Evolutionary conservation across 768 basidiomycete genomes (phyloP), one percentile per base, ranked within the genome.

Genomic region (Trametes sanguinea): DNA sequence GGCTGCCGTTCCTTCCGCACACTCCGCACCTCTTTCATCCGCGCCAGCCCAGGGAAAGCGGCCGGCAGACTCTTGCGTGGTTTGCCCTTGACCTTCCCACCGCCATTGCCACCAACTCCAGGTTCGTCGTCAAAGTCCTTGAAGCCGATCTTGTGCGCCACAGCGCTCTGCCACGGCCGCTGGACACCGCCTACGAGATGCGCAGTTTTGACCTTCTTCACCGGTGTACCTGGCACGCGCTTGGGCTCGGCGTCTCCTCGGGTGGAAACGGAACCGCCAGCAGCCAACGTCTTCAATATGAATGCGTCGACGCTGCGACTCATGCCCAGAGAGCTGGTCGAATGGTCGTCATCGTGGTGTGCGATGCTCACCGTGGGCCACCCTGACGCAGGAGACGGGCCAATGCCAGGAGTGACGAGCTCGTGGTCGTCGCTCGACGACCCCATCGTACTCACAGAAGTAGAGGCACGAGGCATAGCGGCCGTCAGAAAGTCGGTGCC

Each of bases 81-180:
- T 17, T 85, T 85, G 37, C 73, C 77, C 71, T 82, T 83, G 37
- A 72, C 76, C 64, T 81, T 81, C 33, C 69, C 70, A 1, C 62
- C 22, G 22, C 22, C 22, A 22, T 22, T 22, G 22, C 22, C 68
- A 5, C 63, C 69, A 65, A 76, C 80, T 30, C 74, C 75, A 27
- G 61, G 30, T 29, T 68, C 74, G 22, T 74, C 76, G 9, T 77
- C 76, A 11, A 75, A 70, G 16, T 75, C 79, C 35, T 74, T 75
- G 69, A 82, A 83, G 39, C 84, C 85, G 51, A 90, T 84, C 72
- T 88, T 90, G 65, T 80, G 73, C 13, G 90, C 82, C 17, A 92
- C 82, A 3, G 90, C 90, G 69, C 90, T 92, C 72, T 91, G 90
- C 90, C 90, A 92, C 4, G 87, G 89, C 9, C 90, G 79, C 52